These are phyloP conservation scores for Macrotyloma uniflorum DNA, from an alignment of 306 rosid genomes.

Conservation along the genomic window DNA sequence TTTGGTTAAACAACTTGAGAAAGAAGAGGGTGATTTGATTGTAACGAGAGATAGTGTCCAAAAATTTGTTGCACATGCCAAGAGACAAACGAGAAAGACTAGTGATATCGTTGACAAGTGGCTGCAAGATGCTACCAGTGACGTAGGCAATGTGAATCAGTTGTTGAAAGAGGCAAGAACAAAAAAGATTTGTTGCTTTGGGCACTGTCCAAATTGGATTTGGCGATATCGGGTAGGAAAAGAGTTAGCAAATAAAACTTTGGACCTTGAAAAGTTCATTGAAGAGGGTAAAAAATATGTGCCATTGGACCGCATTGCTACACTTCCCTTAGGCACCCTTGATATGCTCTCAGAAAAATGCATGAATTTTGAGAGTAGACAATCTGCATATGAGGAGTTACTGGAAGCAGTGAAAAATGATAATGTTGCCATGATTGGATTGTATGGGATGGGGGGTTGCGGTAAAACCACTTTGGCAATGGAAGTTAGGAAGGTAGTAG, in stretches of 20 bases:
- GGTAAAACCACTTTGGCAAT: slow-evolving; percentile 33
- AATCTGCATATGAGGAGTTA: not conserved
- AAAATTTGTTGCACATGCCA: not conserved
- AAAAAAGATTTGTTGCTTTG: not conserved
- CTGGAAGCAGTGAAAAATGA: slow-evolving; percentile 18
- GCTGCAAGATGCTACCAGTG: not conserved
- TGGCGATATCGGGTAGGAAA: not conserved
- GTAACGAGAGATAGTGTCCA: not conserved
- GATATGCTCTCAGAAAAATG: not conserved
- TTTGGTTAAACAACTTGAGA: not conserved
- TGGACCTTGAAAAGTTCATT: not conserved
- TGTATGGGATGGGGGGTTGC: slow-evolving; percentile 28
- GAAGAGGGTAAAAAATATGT: not conserved
- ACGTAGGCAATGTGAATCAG: not conserved
- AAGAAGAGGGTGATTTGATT: not conserved
- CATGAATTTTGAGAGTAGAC: not conserved
- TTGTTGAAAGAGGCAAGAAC: not conserved
- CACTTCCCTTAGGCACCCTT: not conserved
- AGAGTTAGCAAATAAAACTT: too few species aligned
- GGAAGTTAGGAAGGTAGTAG: not conserved
- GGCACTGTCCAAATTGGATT: slow-evolving; percentile 9
- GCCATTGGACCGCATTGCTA: not conserved
- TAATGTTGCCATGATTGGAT: not conserved
- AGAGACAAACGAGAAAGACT: not conserved
- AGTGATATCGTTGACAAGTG: not conserved